Evolutionary conservation across 129 eudicot genomes (phyloP), one percentile per base, ranked within the genome.

Genomic region (Pseudognaphalium luteoalbum): DNA sequence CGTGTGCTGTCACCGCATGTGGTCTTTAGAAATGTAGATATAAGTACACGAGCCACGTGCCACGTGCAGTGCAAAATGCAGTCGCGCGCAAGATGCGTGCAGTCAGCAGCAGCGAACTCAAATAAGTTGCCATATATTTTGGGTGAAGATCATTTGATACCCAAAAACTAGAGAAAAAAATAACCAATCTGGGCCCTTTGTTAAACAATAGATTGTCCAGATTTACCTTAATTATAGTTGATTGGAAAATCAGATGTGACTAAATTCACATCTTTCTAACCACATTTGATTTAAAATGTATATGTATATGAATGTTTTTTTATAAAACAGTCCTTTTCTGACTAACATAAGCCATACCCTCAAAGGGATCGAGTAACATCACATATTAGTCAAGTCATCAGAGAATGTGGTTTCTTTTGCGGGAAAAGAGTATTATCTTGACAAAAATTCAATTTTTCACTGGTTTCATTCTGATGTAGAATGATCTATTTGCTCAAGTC

Each of bases 401-500:
- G 7, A 21, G 15, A 19, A 57, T 21, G 28, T 57, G 62, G 62
- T 57, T 20, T 57, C 17, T n/a, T 57, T 20, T 57, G 9, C 28
- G 9, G 29, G 11, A 19, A 19, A 56, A 57, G 7, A 5, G 4
- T 1, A 54, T 7, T n/a, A n/a, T 19, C 3, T 62, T 62, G 67
- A 22, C 3, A 19, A 12, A 60, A 3, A 28, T 25, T 25, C 10
- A 3, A 9, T 8, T 21, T 22, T 5, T 62, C 67, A 12, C 5
- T 80, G 66, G 56, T n/a, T 80, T 50, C 25, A 22, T 12, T 88
- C 11, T 74, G 30, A 69, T 75, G 25, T 60, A 93, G 97, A 86
- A 77, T 75, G 91, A 94, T 73, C 75, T 93, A 71, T 91, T 87
- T 81, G 82, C 82, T 65, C 93, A 93, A 87, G 97, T 91, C 11